These are phyloP conservation scores for Neonectria sp. DNA, from an alignment of 2,329 filamentous ascomycete genomes.

Conservation along the genomic window DNA sequence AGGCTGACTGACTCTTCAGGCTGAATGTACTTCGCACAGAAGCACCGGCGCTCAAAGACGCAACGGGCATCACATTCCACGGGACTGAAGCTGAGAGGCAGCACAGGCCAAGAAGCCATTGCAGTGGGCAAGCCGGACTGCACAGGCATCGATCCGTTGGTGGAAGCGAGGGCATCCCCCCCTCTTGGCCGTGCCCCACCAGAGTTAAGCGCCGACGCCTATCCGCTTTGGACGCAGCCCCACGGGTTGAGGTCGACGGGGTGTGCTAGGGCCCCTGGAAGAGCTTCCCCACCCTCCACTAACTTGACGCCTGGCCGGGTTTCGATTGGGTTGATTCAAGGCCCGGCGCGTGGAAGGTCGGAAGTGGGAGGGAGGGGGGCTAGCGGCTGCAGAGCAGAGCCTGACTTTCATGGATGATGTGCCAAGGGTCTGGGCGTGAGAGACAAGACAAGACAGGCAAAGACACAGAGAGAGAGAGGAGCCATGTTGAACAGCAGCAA, in stretches of 20 bases:
- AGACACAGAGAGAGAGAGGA: not conserved
- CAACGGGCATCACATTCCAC: slow-evolving; percentile 44
- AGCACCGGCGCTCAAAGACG: slow-evolving; percentile 8
- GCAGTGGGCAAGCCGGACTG: slow-evolving; percentile 37
- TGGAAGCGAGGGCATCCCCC: slow-evolving; percentile 55
- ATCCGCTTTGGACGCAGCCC: slow-evolving; percentile 65
- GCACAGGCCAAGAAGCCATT: slow-evolving; percentile 34
- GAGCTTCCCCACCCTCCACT: slow-evolving; percentile 44
- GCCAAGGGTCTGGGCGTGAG: slow-evolving; percentile 9
- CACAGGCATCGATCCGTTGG: slow-evolving; percentile 55
- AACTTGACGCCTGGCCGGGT: slow-evolving; percentile 26
- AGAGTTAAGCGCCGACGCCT: slow-evolving; percentile 71
- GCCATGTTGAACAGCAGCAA: not conserved
- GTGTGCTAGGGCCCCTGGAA: slow-evolving; percentile 11
- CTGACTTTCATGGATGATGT: not conserved
- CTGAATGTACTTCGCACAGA: slow-evolving; percentile 21
- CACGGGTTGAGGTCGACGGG: slow-evolving; percentile 48
- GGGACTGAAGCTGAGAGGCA: slow-evolving; percentile 26
- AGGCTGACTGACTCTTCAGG: slow-evolving; percentile 27
- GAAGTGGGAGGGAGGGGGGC: slow-evolving; percentile 13
- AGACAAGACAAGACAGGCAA: not conserved
- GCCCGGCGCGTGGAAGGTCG: slow-evolving; percentile 38
- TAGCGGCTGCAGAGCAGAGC: slow-evolving; percentile 6
- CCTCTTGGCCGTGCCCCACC: slow-evolving; percentile 46
- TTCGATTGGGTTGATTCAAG: slow-evolving; percentile 38